A percentile compares a stretch with the other conserved stretches of the same genome.
phyloP scores from a whole-genome alignment of 2,329 filamentous ascomycete species.

The Phialophora chinensis region DNA sequence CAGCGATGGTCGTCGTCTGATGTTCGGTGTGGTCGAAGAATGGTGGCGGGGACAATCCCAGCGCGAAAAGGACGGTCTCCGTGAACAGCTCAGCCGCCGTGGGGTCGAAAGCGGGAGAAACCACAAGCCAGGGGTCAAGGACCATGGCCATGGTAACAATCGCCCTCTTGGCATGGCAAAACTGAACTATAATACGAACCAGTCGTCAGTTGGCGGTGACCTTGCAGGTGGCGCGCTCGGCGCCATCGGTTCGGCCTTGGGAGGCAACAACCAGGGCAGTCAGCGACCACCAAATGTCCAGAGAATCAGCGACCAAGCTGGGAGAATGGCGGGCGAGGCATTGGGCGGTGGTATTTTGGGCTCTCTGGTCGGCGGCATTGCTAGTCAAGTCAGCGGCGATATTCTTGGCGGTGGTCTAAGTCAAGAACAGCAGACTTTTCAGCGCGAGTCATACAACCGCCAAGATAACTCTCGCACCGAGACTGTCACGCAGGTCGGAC shows the following conservation, averaged over 20 bases:
- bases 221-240: constrained; percentile 44
- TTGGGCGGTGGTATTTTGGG: constrained; percentile 70
- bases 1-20: constrained; percentile 71
- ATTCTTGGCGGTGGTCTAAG: constrained; percentile 65
- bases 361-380: constrained; percentile 69
- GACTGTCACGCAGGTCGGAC: constrained; percentile 59
- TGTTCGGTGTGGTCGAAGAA: constrained; percentile 79
- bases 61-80: constrained; percentile 68
- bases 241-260: constrained; percentile 40
- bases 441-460: constrained; percentile 58
- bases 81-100: constrained; percentile 74
- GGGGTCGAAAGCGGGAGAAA: constrained; percentile 80
- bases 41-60: constrained; percentile 79
- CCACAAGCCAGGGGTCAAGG: constrained; percentile 83
- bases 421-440: constrained; percentile 60
- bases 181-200: constrained; percentile 38
- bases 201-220: constrained; percentile 35
- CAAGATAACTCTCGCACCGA: constrained; percentile 67
- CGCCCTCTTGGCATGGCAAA: constrained; percentile 75
- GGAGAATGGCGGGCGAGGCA: constrained; percentile 63
- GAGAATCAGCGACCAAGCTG: constrained; percentile 37
- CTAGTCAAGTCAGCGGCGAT: constrained; percentile 62
- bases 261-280: constrained; percentile 27
- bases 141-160: constrained; percentile 84
- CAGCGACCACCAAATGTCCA: constrained; percentile 22